phyloP scores from a whole-genome alignment of 192 early-diverging fungal genomes.

The Backusella mclennaniae region DNA sequence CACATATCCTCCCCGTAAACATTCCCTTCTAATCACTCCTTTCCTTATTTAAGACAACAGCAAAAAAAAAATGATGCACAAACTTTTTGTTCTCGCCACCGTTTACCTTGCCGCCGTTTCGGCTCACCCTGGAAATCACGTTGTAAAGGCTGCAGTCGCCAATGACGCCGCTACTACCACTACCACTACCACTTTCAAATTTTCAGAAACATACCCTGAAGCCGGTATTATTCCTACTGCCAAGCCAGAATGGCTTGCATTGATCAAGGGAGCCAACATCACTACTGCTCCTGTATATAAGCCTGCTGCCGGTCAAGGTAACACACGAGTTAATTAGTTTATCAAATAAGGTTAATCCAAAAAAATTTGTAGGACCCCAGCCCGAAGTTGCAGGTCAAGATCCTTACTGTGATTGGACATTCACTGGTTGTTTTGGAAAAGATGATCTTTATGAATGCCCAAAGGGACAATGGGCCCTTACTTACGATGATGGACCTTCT shows the following conservation, averaged over 20 bases:
- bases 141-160: background rate
- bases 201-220: conserved; percentile 25
- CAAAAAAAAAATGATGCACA: background rate
- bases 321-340: background rate
- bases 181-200: conserved; percentile 18
- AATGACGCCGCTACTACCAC: background rate
- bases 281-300: conserved; percentile 29
- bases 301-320: conserved; percentile 1
- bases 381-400: conserved; percentile 24
- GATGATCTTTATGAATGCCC: conserved; percentile 51
- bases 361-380: conserved; percentile 3
- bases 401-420: conserved; percentile 50
- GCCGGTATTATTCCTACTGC: conserved; percentile 24
- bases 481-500: conserved; percentile 51
- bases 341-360: background rate
- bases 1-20: background rate
- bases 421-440: conserved; percentile 40
- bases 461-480: conserved; percentile 48
- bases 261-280: conserved; percentile 26
- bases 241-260: conserved; percentile 39
- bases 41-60: background rate
- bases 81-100: conserved; percentile 17
- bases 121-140: conserved; percentile 3
- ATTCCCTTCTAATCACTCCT: background rate
- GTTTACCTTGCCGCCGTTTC: conserved; percentile 3